phyloP scores from a whole-genome alignment of 148 eudicot species.

The Euryodendron excelsum region DNA sequence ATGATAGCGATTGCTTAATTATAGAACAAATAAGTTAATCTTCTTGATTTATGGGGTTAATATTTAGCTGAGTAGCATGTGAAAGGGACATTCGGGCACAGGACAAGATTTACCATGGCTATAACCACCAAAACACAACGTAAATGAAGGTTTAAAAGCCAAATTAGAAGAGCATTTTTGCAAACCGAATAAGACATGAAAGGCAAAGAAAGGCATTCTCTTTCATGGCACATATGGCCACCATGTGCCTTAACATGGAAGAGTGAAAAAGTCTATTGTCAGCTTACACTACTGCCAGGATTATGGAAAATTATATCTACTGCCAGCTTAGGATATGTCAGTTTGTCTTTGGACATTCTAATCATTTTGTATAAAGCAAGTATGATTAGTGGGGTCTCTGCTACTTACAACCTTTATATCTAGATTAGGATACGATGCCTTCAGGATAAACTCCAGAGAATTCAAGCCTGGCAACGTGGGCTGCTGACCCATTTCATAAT shows the following conservation, averaged over 20 bases:
- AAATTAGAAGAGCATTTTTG: too few species aligned
- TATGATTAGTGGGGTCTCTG: neutral
- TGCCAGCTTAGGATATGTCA: neutral
- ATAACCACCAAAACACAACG: too few species aligned
- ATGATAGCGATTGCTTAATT: too few species aligned
- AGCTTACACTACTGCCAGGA: too few species aligned
- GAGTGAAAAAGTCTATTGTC: constrained; percentile 3
- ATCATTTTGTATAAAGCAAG: neutral
- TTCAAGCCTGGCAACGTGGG: neutral
- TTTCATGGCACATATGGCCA: constrained; percentile 7
- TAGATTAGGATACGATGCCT: neutral
- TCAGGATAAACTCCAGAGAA: constrained; percentile 9
- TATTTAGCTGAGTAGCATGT: too few species aligned
- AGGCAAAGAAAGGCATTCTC: neutral
- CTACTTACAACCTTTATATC: neutral
- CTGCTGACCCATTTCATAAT: neutral
- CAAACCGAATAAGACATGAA: too few species aligned
- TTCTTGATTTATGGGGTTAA: too few species aligned
- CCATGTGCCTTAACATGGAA: constrained; percentile 1
- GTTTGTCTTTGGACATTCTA: neutral
- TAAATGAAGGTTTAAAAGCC: too few species aligned
- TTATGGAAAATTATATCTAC: neutral
- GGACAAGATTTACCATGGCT: too few species aligned
- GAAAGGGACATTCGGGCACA: too few species aligned
- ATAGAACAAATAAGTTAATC: too few species aligned